phyloP scores from a whole-genome alignment of 2,329 filamentous ascomycete species.

The Colletotrichum cereale region DNA sequence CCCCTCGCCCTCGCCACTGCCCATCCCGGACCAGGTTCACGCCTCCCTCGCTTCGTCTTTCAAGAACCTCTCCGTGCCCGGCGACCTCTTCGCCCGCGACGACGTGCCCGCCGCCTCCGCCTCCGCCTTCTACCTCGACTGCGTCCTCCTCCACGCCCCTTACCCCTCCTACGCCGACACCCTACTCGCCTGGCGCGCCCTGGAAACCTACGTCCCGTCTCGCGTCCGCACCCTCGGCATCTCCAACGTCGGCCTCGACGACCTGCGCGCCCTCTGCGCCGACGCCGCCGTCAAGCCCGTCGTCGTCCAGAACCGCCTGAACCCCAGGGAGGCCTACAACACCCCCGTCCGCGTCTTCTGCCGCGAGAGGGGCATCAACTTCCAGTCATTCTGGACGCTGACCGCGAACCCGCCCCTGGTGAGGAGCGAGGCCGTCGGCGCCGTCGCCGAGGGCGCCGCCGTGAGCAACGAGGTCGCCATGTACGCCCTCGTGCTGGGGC shows the following conservation, averaged over 20 bases:
- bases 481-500: constrained; percentile 63
- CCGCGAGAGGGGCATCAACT: constrained; percentile 55
- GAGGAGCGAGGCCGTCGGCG: constrained; percentile 58
- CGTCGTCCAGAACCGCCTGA: constrained; percentile 84
- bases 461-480: constrained; percentile 57
- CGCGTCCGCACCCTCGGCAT: constrained; percentile 77
- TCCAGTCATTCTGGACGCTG: constrained; percentile 69
- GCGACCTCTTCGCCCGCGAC: constrained; percentile 13
- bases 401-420: constrained; percentile 59
- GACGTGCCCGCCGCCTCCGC: constrained; percentile 26
- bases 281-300: constrained; percentile 58
- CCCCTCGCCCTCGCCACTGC: constrained; percentile 49
- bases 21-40: constrained; percentile 74
- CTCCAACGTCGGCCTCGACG: constrained; percentile 75
- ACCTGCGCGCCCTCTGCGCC: constrained; percentile 66
- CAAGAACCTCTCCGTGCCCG: constrained; percentile 65
- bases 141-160: constrained; percentile 80
- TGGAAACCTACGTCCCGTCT: constrained; percentile 76
- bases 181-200: constrained; percentile 72
- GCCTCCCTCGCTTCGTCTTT: constrained; percentile 77
- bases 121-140: constrained; percentile 69
- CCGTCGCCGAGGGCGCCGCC: constrained; percentile 58
- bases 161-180: constrained; percentile 61
- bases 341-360: constrained; percentile 66
- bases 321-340: constrained; percentile 70